Conservation (phyloP, 2,329 filamentous ascomycete genomes). For the Colletotrichum higginsianum region DNA sequence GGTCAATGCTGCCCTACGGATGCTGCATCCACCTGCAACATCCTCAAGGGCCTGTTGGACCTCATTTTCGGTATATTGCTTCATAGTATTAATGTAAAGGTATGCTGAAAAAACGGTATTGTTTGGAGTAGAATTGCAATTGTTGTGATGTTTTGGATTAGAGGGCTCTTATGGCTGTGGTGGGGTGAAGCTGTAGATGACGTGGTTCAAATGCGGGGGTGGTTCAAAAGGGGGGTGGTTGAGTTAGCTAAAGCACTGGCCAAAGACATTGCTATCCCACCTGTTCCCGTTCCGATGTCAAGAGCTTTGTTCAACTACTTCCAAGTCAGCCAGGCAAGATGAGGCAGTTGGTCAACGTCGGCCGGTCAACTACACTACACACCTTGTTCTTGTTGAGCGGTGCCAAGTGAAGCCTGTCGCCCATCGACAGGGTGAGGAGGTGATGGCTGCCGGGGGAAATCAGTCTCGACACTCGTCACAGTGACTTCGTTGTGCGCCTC, state of each 20-base stretch:
- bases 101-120: not conserved
- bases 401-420: conserved; percentile 47
- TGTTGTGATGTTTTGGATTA: too few species aligned
- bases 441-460: conserved; percentile 44
- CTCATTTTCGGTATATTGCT: not conserved
- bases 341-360: too few species aligned
- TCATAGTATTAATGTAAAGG: not conserved
- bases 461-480: not conserved
- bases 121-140: too few species aligned
- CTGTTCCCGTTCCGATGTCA: conserved; percentile 67
- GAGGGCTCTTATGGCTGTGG: too few species aligned
- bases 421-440: conserved; percentile 44
- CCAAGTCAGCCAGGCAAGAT: not conserved
- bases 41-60: too few species aligned
- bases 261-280: not conserved
- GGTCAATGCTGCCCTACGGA: too few species aligned
- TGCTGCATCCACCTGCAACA: too few species aligned
- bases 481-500: not conserved
- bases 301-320: conserved; percentile 47
- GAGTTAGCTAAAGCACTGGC: too few species aligned
- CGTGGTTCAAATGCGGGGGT: too few species aligned
- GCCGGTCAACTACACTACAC: not conserved
- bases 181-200: too few species aligned
- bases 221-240: too few species aligned
- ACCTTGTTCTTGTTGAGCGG: conserved; percentile 49